Evolutionary conservation across 1,139 yeast species (phyloP).

Genomic region (Eremothecium cymbalariae): DNA sequence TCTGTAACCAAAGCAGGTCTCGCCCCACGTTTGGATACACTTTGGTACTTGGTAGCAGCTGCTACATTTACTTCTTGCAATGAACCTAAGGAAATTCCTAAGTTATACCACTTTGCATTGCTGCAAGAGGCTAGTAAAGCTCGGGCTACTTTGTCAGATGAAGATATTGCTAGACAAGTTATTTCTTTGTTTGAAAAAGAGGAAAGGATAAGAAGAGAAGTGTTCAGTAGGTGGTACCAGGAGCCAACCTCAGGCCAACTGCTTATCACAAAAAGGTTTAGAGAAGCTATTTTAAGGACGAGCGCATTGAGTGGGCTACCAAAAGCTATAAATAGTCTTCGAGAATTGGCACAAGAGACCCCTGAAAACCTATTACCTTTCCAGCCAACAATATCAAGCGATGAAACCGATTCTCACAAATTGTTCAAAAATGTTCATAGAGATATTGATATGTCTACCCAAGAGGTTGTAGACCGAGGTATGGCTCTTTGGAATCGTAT

Average conservation of each 20-base stretch:
- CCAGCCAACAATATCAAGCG: conserved; percentile 4
- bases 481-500: conserved; percentile 64
- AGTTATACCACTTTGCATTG: conserved; percentile 64
- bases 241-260: conserved; percentile 21
- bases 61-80: conserved; percentile 78
- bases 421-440: conserved; percentile 8
- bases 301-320: conserved; percentile 80
- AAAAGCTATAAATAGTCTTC: conserved; percentile 70
- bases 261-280: conserved; percentile 46
- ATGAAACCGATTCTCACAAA: conserved; percentile 5
- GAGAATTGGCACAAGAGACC: conserved; percentile 54
- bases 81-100: conserved; percentile 72
- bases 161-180: conserved; percentile 19
- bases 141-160: conserved; percentile 24
- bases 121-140: conserved; percentile 39
- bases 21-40: conserved; percentile 40
- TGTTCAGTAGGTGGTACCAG: conserved; percentile 18
- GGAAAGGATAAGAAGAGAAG: conserved; percentile 4
- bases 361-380: conserved; percentile 40
- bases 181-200: conserved; percentile 15
- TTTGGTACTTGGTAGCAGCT: conserved; percentile 76
- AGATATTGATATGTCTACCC: conserved; percentile 2
- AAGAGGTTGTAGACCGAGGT: conserved; percentile 41
- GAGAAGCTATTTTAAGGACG: conserved; percentile 72
- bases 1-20: no score